These are phyloP conservation scores for Amanita pallidorosea DNA, from an alignment of 768 basidiomycete genomes.

Conservation along the genomic window DNA sequence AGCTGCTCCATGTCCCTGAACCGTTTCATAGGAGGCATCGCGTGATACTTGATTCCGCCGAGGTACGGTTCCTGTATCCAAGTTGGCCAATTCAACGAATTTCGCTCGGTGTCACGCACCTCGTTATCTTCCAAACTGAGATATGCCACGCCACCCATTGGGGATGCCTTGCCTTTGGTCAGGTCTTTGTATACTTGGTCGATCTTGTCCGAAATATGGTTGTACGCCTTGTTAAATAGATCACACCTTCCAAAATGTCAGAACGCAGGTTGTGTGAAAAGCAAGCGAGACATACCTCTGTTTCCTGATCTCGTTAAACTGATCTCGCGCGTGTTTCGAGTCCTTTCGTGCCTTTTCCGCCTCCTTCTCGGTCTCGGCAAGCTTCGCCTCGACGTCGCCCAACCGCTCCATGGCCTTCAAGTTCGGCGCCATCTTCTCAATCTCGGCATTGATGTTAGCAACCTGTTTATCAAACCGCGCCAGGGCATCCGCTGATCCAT, in stretches of 20 bases:
- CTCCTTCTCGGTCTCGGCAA: slow-evolving; percentile 84
- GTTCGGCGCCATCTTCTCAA: slow-evolving; percentile 92
- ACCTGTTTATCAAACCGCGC: slow-evolving; percentile 69
- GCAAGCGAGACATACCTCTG: slow-evolving; percentile 41
- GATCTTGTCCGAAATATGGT: slow-evolving; percentile 90
- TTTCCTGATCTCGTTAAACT: slow-evolving; percentile 82
- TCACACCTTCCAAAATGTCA: slow-evolving; percentile 38
- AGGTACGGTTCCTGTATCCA: slow-evolving; percentile 20
- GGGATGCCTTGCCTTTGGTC: slow-evolving; percentile 88
- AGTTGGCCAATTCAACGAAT: background rate
- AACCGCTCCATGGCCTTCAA: slow-evolving; percentile 91
- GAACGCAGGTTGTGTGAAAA: background rate
- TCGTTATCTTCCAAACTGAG: slow-evolving; percentile 93
- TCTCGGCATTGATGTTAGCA: slow-evolving; percentile 60
- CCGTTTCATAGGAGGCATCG: slow-evolving; percentile 99
- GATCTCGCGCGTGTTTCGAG: slow-evolving; percentile 82
- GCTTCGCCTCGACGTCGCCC: slow-evolving; percentile 75
- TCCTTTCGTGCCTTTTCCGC: slow-evolving; percentile 88
- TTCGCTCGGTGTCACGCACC: slow-evolving; percentile 30
- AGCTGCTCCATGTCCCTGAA: slow-evolving; percentile 99
- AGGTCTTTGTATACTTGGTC: slow-evolving; percentile 96
- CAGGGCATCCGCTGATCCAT: slow-evolving; percentile 51
- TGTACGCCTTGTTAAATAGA: slow-evolving; percentile 92
- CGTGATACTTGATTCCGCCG: slow-evolving; percentile 89
- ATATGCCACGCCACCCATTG: slow-evolving; percentile 95